phyloP scores from a whole-genome alignment of 2,329 filamentous ascomycete species.

The Epichloe baconii region DNA sequence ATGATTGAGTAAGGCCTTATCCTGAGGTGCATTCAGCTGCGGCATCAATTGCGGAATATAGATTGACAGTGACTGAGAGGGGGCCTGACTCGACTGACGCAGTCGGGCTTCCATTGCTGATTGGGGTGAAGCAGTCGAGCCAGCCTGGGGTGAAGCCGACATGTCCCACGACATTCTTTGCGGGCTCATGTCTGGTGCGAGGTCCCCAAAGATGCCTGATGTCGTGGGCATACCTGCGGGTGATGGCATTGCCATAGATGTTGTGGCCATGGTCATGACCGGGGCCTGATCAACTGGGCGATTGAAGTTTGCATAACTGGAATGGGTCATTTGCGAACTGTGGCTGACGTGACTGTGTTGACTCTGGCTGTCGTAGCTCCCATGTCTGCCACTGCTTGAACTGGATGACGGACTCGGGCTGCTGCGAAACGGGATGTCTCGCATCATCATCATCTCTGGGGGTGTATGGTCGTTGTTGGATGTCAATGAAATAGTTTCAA shows the following conservation, averaged over 20 bases:
- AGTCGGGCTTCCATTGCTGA: conserved; percentile 13
- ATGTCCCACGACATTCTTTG: conserved; percentile 12
- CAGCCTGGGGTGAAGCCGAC: conserved; percentile 11
- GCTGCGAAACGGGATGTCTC: conserved; percentile 11
- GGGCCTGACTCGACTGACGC: conserved; percentile 10
- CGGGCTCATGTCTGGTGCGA: conserved; percentile 10
- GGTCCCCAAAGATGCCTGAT: conserved; percentile 5
- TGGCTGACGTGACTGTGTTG: conserved; percentile 5
- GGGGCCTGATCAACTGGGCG: conserved; percentile 3
- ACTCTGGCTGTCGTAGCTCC: conserved; percentile 9
- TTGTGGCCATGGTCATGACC: conserved; percentile 3
- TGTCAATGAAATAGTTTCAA: neutral
- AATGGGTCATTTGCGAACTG: neutral
- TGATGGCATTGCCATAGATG: conserved; percentile 3
- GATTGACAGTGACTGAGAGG: conserved; percentile 13
- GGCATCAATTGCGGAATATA: conserved; percentile 19
- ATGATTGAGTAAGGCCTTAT: conserved; percentile 22
- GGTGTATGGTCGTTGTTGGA: neutral
- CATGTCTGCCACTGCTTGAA: conserved; percentile 6
- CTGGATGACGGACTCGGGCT: conserved; percentile 12
- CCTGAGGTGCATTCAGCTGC: conserved; percentile 16
- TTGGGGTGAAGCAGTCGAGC: conserved; percentile 13
- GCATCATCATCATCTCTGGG: conserved; percentile 1
- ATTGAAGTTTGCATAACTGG: conserved; percentile 3
- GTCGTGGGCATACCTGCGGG: conserved; percentile 3